Conservation (phyloP, 176 grass and related monocot genomes). For the Pontederia paniculata region DNA sequence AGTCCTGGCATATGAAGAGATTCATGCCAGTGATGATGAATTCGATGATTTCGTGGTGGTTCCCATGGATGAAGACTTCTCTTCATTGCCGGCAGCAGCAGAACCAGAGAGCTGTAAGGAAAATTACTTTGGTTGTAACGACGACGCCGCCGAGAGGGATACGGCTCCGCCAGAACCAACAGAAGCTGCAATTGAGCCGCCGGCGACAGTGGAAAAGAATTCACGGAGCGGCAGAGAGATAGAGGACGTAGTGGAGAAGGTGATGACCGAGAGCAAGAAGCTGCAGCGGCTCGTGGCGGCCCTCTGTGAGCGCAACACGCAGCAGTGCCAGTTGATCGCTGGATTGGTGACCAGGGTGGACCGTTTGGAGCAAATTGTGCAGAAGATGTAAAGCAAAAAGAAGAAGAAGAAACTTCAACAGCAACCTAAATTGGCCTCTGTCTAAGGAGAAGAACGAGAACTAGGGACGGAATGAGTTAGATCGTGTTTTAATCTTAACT, state of each 20-base stretch:
- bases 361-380: constrained; percentile 40
- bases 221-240: background rate
- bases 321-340: constrained; percentile 41
- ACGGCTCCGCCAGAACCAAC: no score
- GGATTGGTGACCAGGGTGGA: constrained; percentile 39
- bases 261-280: constrained; percentile 25
- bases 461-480: background rate
- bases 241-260: constrained; percentile 39
- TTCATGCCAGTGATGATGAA: no score
- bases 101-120: no score
- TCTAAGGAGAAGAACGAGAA: background rate
- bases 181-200: no score
- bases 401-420: constrained; percentile 7
- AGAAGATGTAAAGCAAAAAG: constrained; percentile 26
- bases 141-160: no score
- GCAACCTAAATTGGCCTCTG: background rate
- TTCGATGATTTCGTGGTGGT: background rate
- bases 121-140: no score
- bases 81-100: background rate
- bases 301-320: constrained; percentile 38
- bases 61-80: background rate
- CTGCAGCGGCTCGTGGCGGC: constrained; percentile 27
- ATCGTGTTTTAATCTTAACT: no score
- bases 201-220: no score
- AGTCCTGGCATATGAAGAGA: no score